Evolutionary conservation across 208 protist genomes (phyloP).

Genomic region (Acanthamoeba healyi): DNA sequence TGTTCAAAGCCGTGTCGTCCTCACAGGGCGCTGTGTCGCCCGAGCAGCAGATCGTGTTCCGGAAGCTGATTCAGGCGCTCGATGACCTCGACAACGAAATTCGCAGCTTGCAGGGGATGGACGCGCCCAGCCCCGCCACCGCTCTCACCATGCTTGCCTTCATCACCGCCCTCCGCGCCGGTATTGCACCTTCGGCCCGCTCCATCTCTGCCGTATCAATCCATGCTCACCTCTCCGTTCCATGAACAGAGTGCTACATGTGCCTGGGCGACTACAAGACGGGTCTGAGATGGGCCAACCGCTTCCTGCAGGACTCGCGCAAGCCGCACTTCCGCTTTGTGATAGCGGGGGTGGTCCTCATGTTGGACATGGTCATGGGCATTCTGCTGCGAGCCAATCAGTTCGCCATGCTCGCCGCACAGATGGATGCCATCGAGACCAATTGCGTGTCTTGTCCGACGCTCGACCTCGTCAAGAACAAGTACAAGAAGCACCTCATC

Average conservation of each 20-base stretch:
- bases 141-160: slow-evolving; percentile 63
- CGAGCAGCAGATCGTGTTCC: slow-evolving; percentile 51
- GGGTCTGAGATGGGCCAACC: slow-evolving; percentile 23
- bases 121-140: slow-evolving; percentile 4
- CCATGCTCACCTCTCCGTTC: background rate
- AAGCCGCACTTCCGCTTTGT: slow-evolving; percentile 64
- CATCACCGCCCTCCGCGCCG: slow-evolving; percentile 56
- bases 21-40: background rate
- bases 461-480: slow-evolving; percentile 19
- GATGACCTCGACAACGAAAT: slow-evolving; percentile 56
- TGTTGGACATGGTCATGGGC: slow-evolving; percentile 62
- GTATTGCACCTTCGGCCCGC: background rate
- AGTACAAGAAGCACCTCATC: slow-evolving; percentile 58
- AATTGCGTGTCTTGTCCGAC: slow-evolving; percentile 19
- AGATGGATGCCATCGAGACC: slow-evolving; percentile 16
- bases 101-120: background rate
- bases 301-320: slow-evolving; percentile 25
- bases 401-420: background rate
- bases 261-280: slow-evolving; percentile 57
- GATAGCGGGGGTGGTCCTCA: slow-evolving; percentile 56
- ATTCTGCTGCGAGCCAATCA: slow-evolving; percentile 62
- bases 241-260: slow-evolving; percentile 29
- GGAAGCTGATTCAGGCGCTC: slow-evolving; percentile 47
- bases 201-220: background rate
- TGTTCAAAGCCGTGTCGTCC: slow-evolving; percentile 8